A percentile compares a stretch with the other conserved stretches of the same genome.
phyloP scores from a whole-genome alignment of 805 yeast species.

The Priceomyces medius region DNA sequence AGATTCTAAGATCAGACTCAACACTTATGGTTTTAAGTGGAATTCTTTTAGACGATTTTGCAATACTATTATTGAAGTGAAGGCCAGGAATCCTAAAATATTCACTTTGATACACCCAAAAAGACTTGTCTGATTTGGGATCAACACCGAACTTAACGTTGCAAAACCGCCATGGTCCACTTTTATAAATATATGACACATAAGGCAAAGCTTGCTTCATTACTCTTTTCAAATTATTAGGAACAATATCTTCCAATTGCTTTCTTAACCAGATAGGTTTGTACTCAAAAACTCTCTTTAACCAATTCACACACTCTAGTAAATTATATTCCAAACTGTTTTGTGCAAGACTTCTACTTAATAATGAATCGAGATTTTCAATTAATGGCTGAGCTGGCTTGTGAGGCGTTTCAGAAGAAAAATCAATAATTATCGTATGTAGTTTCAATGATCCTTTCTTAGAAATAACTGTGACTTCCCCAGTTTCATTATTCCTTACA shows the following conservation, averaged over 20 bases:
- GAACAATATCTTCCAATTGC: slow-evolving; percentile 59
- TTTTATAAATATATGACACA: slow-evolving; percentile 74
- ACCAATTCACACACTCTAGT: slow-evolving; percentile 43
- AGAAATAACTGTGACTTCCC: slow-evolving; percentile 51
- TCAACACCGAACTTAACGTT: slow-evolving; percentile 77
- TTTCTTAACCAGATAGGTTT: slow-evolving; percentile 87
- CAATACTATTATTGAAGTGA: slow-evolving; percentile 11
- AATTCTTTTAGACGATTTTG: slow-evolving; percentile 14
- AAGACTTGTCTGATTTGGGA: slow-evolving; percentile 57
- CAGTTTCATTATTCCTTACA: slow-evolving; percentile 55
- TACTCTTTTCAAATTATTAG: slow-evolving; percentile 42
- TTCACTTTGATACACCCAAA: slow-evolving; percentile 77
- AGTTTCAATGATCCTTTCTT: slow-evolving; percentile 48
- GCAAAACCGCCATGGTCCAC: slow-evolving; percentile 95
- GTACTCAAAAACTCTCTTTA: slow-evolving; percentile 52
- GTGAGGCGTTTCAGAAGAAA: slow-evolving; percentile 46
- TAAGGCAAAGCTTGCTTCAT: slow-evolving; percentile 80
- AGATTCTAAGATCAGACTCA: slow-evolving; percentile 19
- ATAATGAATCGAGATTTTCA: slow-evolving; percentile 31
- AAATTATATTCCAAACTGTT: slow-evolving; percentile 31
- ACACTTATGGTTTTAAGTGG: slow-evolving; percentile 25
- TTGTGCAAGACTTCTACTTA: slow-evolving; percentile 33
- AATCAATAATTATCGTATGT: slow-evolving; percentile 52
- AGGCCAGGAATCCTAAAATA: slow-evolving; percentile 60
- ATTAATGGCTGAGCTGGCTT: slow-evolving; percentile 50